Conservation (phyloP, 352 stramenopile genomes). For the Globisporangium sylvaticum region DNA sequence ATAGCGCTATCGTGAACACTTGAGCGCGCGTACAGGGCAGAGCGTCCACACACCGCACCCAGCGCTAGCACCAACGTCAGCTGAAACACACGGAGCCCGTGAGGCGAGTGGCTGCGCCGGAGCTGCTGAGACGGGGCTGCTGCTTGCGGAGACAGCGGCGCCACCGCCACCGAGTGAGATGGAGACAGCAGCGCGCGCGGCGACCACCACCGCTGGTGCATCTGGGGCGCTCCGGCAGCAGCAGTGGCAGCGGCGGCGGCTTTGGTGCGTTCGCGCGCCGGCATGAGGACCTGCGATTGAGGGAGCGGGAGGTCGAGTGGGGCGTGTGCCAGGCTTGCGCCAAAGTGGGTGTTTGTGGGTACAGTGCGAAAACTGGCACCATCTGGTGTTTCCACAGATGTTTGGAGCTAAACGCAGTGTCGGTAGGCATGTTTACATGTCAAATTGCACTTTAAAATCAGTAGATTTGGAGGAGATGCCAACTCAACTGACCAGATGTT, state of each 20-base stretch:
- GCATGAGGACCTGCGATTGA: too few relatives aligned
- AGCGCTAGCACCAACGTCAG: background rate
- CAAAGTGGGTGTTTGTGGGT: background rate
- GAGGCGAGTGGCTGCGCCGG: background rate
- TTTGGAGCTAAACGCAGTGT: too few relatives aligned
- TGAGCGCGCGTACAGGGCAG: background rate
- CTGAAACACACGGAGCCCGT: background rate
- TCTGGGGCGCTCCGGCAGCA: too few relatives aligned
- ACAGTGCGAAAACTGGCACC: background rate
- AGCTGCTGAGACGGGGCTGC: background rate
- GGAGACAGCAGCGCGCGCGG: background rate
- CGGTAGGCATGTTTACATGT: too few relatives aligned
- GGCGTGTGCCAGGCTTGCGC: background rate
- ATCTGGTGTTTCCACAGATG: background rate
- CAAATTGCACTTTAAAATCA: too few relatives aligned
- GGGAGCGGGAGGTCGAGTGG: background rate
- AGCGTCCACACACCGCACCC: background rate
- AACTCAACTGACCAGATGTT: too few relatives aligned
- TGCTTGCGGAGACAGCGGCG: background rate
- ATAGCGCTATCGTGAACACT: background rate
- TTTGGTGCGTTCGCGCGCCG: background rate
- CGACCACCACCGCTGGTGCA: too few relatives aligned
- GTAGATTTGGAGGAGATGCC: too few relatives aligned
- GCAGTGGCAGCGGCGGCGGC: too few relatives aligned
- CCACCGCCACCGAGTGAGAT: background rate